Evolutionary conservation across 257 asterid species (phyloP).

Genomic region (Buddleja alternifolia): DNA sequence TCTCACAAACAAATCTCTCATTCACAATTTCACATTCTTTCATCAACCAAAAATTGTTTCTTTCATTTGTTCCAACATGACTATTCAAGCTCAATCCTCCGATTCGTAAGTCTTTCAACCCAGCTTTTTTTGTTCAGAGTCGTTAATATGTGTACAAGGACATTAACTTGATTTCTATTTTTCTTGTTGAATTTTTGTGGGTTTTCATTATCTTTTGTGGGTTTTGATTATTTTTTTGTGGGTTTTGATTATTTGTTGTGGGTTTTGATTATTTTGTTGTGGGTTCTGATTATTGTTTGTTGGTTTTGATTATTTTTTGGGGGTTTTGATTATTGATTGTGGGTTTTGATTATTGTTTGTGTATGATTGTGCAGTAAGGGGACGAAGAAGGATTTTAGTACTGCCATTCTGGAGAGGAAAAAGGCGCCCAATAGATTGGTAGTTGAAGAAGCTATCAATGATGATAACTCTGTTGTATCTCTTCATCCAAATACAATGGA

Average conservation of each 20-base stretch:
- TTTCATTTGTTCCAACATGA: conserved; percentile 22
- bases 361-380: conserved; percentile 32
- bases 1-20: neutral
- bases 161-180: neutral
- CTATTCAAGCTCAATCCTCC: conserved; percentile 31
- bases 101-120: conserved; percentile 20
- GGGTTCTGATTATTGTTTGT: too few species aligned
- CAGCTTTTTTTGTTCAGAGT: too few species aligned
- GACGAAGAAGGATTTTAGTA: conserved; percentile 43
- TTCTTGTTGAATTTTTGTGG: neutral
- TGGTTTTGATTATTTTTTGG: too few species aligned
- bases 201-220: too few species aligned
- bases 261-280: too few species aligned
- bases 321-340: neutral
- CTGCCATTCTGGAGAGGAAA: conserved; percentile 86
- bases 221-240: neutral
- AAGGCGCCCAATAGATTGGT: conserved; percentile 80
- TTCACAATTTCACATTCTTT: neutral
- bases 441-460: conserved; percentile 82
- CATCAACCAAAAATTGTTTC: neutral
- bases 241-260: neutral
- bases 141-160: neutral
- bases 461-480: conserved; percentile 82
- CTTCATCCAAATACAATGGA: conserved; percentile 84
- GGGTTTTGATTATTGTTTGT: neutral